Conservation (phyloP, 768 basidiomycete species). For the Suillus occidentalis region DNA sequence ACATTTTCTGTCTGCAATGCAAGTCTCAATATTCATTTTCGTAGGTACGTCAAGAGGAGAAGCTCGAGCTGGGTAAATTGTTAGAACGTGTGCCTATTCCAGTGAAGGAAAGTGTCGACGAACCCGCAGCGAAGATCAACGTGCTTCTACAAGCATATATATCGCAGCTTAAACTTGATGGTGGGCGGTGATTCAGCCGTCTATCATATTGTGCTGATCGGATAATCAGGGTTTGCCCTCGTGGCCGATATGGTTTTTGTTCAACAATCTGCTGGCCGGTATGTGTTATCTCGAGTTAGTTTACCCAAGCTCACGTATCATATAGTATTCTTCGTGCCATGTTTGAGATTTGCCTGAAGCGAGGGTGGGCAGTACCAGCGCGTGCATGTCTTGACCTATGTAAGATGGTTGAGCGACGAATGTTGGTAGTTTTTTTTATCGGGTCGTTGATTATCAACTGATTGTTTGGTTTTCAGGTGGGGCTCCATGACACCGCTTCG, state of each 20-base stretch:
- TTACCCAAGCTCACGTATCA: constrained; percentile 5
- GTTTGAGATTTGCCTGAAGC: constrained; percentile 96
- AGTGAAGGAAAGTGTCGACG: constrained; percentile 94
- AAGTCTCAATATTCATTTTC: neutral
- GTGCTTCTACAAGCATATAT: constrained; percentile 94
- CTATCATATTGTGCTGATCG: neutral
- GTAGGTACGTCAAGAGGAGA: constrained; percentile 77
- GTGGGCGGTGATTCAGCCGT: constrained; percentile 29
- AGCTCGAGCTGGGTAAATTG: constrained; percentile 85
- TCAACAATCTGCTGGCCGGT: constrained; percentile 95
- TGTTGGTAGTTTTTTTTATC: constrained; percentile 48
- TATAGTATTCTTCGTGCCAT: constrained; percentile 90
- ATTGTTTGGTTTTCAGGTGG: constrained; percentile 61
- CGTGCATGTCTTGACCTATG: constrained; percentile 89
- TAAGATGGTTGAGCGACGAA: constrained; percentile 91
- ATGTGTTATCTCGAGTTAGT: constrained; percentile 16
- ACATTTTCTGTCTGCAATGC: constrained; percentile 6
- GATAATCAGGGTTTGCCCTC: constrained; percentile 65
- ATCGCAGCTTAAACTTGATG: constrained; percentile 90
- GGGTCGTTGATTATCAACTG: neutral
- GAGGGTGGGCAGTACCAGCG: constrained; percentile 96
- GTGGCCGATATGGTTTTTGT: constrained; percentile 96
- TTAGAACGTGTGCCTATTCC: constrained; percentile 96
- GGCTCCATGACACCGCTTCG: constrained; percentile 95
- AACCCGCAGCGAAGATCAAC: constrained; percentile 96